A percentile compares a stretch with the other conserved stretches of the same genome.
Evolutionary conservation across 176 grass and related monocot species (phyloP).

Genomic region (Coix lacrymajobi): DNA sequence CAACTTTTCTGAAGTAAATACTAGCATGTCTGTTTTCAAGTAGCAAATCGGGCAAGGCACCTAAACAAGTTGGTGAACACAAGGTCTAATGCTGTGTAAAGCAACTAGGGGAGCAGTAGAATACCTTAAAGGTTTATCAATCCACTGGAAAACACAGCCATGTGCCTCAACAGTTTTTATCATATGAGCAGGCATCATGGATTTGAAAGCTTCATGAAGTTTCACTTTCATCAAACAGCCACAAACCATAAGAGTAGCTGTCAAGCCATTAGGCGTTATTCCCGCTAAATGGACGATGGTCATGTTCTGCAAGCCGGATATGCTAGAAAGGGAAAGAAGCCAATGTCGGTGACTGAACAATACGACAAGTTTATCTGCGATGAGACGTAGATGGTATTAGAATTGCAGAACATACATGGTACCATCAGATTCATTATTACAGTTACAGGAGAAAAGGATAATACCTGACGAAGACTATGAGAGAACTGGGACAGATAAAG

Average conservation of each 20-base stretch:
- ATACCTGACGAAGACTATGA: conserved; percentile 61
- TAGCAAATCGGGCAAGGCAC: neutral
- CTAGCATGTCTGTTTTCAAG: neutral
- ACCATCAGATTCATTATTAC: neutral
- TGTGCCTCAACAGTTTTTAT: conserved; percentile 42
- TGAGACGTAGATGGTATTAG: too few species aligned
- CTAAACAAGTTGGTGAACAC: neutral
- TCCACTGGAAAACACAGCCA: conserved; percentile 71
- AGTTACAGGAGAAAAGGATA: neutral
- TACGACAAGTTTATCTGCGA: conserved; percentile 89
- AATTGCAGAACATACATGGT: too few species aligned
- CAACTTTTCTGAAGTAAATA: neutral
- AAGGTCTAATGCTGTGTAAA: neutral
- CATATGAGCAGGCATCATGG: too few species aligned
- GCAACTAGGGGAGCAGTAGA: neutral
- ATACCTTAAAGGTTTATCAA: conserved; percentile 78
- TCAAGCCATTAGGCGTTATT: too few species aligned
- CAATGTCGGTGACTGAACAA: conserved; percentile 70
- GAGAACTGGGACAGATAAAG: conserved; percentile 63
- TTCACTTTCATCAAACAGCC: too few species aligned
- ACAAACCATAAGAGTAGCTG: too few species aligned
- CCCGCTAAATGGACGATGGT: too few species aligned
- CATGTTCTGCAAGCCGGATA: too few species aligned
- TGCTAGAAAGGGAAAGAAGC: conserved; percentile 65
- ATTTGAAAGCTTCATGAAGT: too few species aligned